Percentiles rank a stretch among this genome's conserved stretches.
These are phyloP conservation scores for Radiomyces spectabilis DNA, from an alignment of 192 early-diverging fungal species.

Conservation along the genomic window DNA sequence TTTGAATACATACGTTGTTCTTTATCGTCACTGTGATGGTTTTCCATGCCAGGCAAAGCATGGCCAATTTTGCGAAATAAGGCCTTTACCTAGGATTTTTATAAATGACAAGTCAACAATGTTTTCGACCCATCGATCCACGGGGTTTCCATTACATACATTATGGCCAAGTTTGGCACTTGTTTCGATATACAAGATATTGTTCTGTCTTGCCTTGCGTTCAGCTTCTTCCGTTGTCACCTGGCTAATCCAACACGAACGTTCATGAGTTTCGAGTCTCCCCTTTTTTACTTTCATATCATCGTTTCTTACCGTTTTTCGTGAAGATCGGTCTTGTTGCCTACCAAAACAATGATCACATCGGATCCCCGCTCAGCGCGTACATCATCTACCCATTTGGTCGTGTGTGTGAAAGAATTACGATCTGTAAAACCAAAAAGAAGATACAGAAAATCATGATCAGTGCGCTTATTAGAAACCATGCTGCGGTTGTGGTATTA, in stretches of 20 bases:
- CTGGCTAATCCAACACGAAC: constrained; percentile 49
- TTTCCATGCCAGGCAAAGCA: constrained; percentile 74
- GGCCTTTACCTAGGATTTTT: constrained; percentile 79
- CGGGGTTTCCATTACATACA: constrained; percentile 34
- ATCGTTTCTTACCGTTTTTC: constrained; percentile 78
- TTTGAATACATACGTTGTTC: constrained; percentile 9
- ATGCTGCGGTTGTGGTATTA: no score
- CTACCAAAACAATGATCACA: constrained; percentile 94
- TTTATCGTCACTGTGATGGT: constrained; percentile 32
- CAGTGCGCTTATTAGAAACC: no score
- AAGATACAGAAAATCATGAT: not conserved
- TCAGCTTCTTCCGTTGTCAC: constrained; percentile 95
- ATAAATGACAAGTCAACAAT: no score
- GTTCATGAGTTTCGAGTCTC: not conserved
- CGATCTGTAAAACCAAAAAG: constrained; percentile 50
- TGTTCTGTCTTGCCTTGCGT: constrained; percentile 89
- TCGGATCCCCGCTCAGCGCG: constrained; percentile 94
- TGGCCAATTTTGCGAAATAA: constrained; percentile 96
- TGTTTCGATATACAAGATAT: constrained; percentile 97
- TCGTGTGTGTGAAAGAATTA: constrained; percentile 92
- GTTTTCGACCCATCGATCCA: not conserved
- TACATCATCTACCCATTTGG: constrained; percentile 98
- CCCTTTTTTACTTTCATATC: not conserved
- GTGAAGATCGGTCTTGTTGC: constrained; percentile 96
- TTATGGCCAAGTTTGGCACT: constrained; percentile 97